Evolutionary conservation across 148 eudicot species (phyloP).

Genomic region (Vaccinium darrowii): DNA sequence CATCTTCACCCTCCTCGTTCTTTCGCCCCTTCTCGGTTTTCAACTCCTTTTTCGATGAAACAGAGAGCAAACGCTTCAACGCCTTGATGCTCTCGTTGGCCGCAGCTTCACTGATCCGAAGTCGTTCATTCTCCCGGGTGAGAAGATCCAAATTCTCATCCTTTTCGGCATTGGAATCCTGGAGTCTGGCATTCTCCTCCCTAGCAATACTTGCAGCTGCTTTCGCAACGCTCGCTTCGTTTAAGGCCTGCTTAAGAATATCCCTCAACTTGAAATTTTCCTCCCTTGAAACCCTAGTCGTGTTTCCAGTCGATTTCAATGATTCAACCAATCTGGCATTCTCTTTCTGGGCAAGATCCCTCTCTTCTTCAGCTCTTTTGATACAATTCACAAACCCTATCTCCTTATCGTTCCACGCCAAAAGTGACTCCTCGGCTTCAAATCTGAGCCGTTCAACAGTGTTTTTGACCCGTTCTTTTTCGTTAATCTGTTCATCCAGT

Average conservation of each 20-base stretch:
- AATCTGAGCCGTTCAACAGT: conserved; percentile 52
- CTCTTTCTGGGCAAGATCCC: conserved; percentile 31
- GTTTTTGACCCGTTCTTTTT: conserved; percentile 51
- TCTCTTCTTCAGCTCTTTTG: conserved; percentile 71
- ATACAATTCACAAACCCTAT: conserved; percentile 72
- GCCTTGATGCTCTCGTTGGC: conserved; percentile 60
- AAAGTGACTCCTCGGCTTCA: conserved; percentile 71
- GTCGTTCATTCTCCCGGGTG: conserved; percentile 65
- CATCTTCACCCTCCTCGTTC: conserved; percentile 32
- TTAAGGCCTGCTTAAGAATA: conserved; percentile 73
- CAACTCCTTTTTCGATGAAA: conserved; percentile 27
- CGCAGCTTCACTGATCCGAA: conserved; percentile 56
- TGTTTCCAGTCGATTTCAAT: conserved; percentile 32
- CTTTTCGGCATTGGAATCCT: conserved; percentile 55
- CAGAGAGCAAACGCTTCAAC: conserved; percentile 42
- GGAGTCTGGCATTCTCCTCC: conserved; percentile 58
- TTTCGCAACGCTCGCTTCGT: conserved; percentile 79
- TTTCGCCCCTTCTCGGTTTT: conserved; percentile 21
- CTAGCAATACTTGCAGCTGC: conserved; percentile 77
- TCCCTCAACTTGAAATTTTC: conserved; percentile 71
- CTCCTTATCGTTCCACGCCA: conserved; percentile 79
- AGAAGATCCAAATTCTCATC: conserved; percentile 58
- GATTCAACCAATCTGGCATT: conserved; percentile 31
- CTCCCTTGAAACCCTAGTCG: conserved; percentile 42
- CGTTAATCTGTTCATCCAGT: conserved; percentile 40